phyloP scores from a whole-genome alignment of 495 filamentous ascomycete species.

The Talaromyces wortmannii region DNA sequence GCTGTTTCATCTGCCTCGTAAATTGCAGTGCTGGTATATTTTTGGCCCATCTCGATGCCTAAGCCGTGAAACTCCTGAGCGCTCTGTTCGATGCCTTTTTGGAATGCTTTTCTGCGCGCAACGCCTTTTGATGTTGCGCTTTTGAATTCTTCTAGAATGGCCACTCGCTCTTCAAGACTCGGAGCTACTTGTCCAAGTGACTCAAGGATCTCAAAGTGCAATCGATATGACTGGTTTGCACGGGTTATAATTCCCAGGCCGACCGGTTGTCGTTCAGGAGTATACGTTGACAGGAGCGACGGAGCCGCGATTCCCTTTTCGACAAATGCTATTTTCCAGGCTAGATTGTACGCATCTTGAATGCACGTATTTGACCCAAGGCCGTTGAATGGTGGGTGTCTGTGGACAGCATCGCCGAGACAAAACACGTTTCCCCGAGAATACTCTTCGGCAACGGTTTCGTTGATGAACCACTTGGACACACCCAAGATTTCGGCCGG shows the following conservation, averaged over 20 bases:
- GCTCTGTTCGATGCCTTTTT: slow-evolving; percentile 28
- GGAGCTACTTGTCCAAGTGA: slow-evolving; percentile 33
- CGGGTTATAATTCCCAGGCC: slow-evolving; percentile 42
- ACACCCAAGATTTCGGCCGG: slow-evolving; percentile 31
- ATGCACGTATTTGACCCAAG: slow-evolving; percentile 71
- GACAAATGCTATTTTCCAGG: slow-evolving; percentile 65
- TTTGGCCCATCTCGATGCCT: slow-evolving; percentile 45
- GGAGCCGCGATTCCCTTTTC: slow-evolving; percentile 43
- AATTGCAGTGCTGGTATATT: slow-evolving; percentile 27
- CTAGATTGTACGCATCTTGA: slow-evolving; percentile 62
- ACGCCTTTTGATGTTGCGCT: slow-evolving; percentile 23
- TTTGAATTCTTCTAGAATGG: slow-evolving; percentile 23
- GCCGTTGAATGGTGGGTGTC: slow-evolving; percentile 60
- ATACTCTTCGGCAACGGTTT: slow-evolving; percentile 41
- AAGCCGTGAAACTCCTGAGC: slow-evolving; percentile 41
- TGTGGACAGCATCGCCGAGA: slow-evolving; percentile 30
- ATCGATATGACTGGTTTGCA: slow-evolving; percentile 41
- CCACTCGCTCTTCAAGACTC: slow-evolving; percentile 19
- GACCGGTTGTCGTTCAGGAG: slow-evolving; percentile 58
- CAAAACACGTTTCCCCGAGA: slow-evolving; percentile 37
- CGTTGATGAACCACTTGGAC: slow-evolving; percentile 46
- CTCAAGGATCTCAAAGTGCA: slow-evolving; percentile 34
- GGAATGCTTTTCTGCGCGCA: slow-evolving; percentile 19
- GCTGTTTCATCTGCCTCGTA: slow-evolving; percentile 27
- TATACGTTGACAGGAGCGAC: slow-evolving; percentile 60